Evolutionary conservation across 2,329 filamentous ascomycete species (phyloP).

Genomic region (Neonectria faginata): DNA sequence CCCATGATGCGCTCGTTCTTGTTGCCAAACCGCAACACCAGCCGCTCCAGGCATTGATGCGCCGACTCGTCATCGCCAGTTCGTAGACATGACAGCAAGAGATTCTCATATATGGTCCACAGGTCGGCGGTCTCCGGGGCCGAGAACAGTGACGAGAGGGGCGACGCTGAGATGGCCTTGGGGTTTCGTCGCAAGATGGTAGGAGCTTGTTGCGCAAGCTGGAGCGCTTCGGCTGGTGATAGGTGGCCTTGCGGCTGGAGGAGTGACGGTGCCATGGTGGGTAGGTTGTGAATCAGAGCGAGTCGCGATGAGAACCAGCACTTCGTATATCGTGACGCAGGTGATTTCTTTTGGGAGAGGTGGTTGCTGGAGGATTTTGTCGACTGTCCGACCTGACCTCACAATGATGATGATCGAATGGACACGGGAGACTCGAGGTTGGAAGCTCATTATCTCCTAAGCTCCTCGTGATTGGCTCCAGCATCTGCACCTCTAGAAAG

Average conservation of each 20-base stretch:
- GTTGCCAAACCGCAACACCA: slow-evolving; percentile 83
- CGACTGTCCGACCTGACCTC: slow-evolving; percentile 28
- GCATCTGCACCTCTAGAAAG: background rate
- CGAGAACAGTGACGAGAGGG: slow-evolving; percentile 64
- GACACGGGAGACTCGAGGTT: slow-evolving; percentile 37
- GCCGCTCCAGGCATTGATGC: slow-evolving; percentile 77
- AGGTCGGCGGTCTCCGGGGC: slow-evolving; percentile 79
- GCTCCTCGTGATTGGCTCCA: slow-evolving; percentile 37
- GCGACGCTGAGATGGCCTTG: slow-evolving; percentile 66
- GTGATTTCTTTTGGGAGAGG: slow-evolving; percentile 2
- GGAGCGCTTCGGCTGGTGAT: slow-evolving; percentile 65
- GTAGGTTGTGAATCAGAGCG: background rate
- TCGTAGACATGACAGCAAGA: slow-evolving; percentile 84
- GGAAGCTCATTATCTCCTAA: slow-evolving; percentile 20
- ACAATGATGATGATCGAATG: slow-evolving; percentile 33
- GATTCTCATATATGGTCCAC: slow-evolving; percentile 89
- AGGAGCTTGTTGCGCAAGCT: slow-evolving; percentile 72
- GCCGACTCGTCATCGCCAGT: slow-evolving; percentile 86
- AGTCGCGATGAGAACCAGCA: slow-evolving; percentile 18
- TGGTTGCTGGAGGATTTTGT: slow-evolving; percentile 11
- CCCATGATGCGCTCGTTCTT: slow-evolving; percentile 89
- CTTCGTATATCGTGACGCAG: background rate
- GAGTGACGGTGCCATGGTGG: slow-evolving; percentile 63
- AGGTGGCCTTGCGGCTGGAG: slow-evolving; percentile 69
- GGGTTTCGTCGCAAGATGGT: slow-evolving; percentile 65